Evolutionary conservation across 306 rosid genomes (phyloP), one percentile per base, ranked within the genome.

Genomic region (Castanea sativa): DNA sequence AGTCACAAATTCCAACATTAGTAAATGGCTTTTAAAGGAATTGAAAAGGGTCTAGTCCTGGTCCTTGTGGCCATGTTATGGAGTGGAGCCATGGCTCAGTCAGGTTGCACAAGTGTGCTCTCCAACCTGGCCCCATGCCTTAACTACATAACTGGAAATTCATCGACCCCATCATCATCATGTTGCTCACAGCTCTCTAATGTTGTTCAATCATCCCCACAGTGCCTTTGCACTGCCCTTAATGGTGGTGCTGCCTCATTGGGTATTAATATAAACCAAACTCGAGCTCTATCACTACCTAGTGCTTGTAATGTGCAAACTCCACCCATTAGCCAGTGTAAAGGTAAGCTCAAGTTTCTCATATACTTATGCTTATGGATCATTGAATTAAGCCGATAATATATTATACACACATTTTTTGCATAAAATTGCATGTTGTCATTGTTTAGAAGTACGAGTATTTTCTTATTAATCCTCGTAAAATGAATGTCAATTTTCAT

Each of bases 151-250:
- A 88, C 86, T 14, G 97, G 97, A 51, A 90, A 79, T 64, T 83
- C 93, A 11, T 80, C 92, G 25, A 80, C 78, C 14, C 97, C 97
- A 6, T 88, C 97, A 5, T 14, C 91, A 82, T 60, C 88, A 67
- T 92, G 97, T 78, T 92, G 97, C 87, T 85, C 93, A 18, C 87
- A 83, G 78, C 97, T 92, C 79, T 76, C 88, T 16, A 84, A 53
- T 7, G 91, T 90, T 2, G 92, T 89, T 27, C 89, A 88, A 33
- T 81, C 94, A 61, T 90, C 94, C 5, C 94, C 97, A 20, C 87
- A 80, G 80, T 90, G 97, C 77, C 94, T 92, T 3, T 92, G 97
- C 82, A 81, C 93, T 0, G 59, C 83, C 41, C 79, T 92, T 18
- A 90, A 86, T 78, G 93, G 93, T 15, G 90, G 89, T 0, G 88